Percentiles rank a stretch among this genome's conserved stretches.
Conservation (phyloP, 371 early-diverging fungal genomes). For the Rhizopus microsporus region DNA sequence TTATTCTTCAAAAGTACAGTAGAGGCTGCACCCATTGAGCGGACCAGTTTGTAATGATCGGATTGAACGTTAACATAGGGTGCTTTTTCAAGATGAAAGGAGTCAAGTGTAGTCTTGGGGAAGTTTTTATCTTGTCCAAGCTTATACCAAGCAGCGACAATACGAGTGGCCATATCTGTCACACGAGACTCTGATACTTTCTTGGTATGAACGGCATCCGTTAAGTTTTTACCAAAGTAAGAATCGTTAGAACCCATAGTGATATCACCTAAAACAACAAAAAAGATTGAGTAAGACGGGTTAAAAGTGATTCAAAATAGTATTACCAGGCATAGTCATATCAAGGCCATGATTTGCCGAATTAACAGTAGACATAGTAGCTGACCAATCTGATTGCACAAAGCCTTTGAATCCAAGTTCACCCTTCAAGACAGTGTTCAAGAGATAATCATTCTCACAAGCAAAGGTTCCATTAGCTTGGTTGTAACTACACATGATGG, state of each 20-base stretch:
- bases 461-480: conserved; percentile 45
- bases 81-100: conserved; percentile 22
- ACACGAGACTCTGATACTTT: conserved; percentile 33
- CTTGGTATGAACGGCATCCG: conserved; percentile 26
- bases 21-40: conserved; percentile 53
- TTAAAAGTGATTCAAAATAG: not conserved
- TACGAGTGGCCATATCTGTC: conserved; percentile 55
- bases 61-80: conserved; percentile 36
- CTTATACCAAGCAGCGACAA: conserved; percentile 54
- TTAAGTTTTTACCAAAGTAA: conserved; percentile 38
- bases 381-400: conserved; percentile 36
- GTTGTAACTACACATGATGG: conserved; percentile 63
- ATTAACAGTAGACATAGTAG: conserved; percentile 28
- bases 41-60: conserved; percentile 34
- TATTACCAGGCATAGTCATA: conserved; percentile 3
- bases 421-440: conserved; percentile 43
- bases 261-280: conserved; percentile 23
- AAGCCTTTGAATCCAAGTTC: conserved; percentile 48
- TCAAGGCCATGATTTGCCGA: conserved; percentile 39
- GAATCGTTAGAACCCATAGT: conserved; percentile 11
- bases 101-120: conserved; percentile 35
- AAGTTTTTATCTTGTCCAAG: conserved; percentile 36
- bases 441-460: conserved; percentile 42
- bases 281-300: not conserved
- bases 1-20: conserved; percentile 48